phyloP scores from a whole-genome alignment of 2,329 filamentous ascomycete genomes.

The Diaporthe amygdali region DNA sequence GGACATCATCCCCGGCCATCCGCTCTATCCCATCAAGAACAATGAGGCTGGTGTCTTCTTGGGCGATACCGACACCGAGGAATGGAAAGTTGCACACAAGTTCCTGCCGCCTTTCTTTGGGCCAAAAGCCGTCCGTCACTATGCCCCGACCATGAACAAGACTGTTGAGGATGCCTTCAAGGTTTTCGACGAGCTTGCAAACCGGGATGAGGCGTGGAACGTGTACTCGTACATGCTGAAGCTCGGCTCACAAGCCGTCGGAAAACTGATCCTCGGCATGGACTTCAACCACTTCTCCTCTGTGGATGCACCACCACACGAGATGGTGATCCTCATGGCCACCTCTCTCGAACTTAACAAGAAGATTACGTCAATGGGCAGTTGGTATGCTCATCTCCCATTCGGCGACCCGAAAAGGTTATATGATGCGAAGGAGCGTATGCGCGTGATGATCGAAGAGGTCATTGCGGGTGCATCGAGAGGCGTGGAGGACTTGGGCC shows the following conservation, averaged over 20 bases:
- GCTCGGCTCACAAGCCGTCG: constrained; percentile 50
- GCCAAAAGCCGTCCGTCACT: constrained; percentile 66
- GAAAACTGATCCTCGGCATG: constrained; percentile 49
- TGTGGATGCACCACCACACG: constrained; percentile 52
- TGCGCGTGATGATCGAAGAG: constrained; percentile 43
- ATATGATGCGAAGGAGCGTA: constrained; percentile 36
- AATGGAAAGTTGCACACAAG: constrained; percentile 61
- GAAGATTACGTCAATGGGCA: constrained; percentile 57
- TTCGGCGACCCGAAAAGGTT: constrained; percentile 61
- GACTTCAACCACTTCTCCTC: constrained; percentile 51
- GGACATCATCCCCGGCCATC: constrained; percentile 54
- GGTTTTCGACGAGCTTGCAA: constrained; percentile 57
- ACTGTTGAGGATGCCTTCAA: constrained; percentile 56
- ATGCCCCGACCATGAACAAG: constrained; percentile 63
- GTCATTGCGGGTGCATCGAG: constrained; percentile 43
- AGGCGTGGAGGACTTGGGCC: constrained; percentile 44
- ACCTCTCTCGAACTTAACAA: constrained; percentile 62
- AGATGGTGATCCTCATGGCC: constrained; percentile 57
- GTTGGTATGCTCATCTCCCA: constrained; percentile 61
- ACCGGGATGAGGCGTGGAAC: constrained; percentile 51
- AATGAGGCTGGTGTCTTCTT: constrained; percentile 49
- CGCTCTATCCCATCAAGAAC: constrained; percentile 49
- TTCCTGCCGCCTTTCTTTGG: constrained; percentile 64
- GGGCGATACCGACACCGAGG: constrained; percentile 55
- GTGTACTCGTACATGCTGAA: constrained; percentile 57